Conservation (phyloP, 257 asterid species). For the Cinchona pubescens region DNA sequence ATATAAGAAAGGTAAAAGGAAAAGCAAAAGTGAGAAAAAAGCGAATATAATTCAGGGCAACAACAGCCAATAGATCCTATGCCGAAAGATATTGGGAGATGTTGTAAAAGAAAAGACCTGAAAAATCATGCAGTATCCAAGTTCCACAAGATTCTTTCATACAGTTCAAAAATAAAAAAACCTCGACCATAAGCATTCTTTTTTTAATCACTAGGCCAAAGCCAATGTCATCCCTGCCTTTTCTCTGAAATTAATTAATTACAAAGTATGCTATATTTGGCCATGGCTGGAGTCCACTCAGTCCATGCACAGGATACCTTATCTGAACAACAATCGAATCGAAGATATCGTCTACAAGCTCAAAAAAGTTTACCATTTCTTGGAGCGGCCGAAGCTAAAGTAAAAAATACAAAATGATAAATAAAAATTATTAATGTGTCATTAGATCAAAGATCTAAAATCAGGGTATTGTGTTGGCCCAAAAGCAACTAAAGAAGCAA, state of each 20-base stretch:
- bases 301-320: background rate
- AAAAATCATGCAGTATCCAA: background rate
- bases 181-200: background rate
- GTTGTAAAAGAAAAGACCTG: background rate
- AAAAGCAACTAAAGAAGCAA: too few species aligned
- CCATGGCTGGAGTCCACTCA: constrained; percentile 4
- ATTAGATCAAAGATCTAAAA: too few species aligned
- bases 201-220: background rate
- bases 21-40: constrained; percentile 10
- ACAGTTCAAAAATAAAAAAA: background rate
- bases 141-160: background rate
- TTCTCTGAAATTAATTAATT: too few species aligned
- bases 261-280: background rate
- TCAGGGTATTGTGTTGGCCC: too few species aligned
- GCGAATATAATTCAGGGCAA: background rate
- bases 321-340: background rate
- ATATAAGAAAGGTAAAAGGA: background rate
- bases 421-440: too few species aligned
- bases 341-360: background rate
- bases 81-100: background rate
- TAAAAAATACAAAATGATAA: too few species aligned
- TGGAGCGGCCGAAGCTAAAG: background rate
- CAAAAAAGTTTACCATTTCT: background rate
- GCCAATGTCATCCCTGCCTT: too few species aligned
- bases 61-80: background rate